These are phyloP conservation scores for Cercospora citrullina DNA, from an alignment of 2,329 filamentous ascomycete species.

Conservation along the genomic window DNA sequence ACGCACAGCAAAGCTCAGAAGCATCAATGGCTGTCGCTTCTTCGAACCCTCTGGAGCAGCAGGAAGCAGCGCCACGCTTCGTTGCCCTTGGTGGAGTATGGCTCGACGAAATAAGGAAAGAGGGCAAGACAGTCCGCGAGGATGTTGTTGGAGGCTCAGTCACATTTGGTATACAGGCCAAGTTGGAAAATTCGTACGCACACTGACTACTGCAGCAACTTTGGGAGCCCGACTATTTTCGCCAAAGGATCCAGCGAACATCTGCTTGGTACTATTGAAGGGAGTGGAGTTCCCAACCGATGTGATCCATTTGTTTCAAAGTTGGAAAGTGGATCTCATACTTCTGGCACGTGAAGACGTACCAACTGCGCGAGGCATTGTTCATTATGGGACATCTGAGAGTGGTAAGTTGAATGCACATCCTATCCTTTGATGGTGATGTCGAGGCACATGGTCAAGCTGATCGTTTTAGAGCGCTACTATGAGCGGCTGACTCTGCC, in stretches of 20 bases:
- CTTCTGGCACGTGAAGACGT: slow-evolving; percentile 17
- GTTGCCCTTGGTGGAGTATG: slow-evolving; percentile 33
- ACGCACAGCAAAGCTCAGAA: neutral
- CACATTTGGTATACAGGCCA: slow-evolving; percentile 22
- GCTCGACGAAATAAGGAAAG: slow-evolving; percentile 34
- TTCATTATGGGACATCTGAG: slow-evolving; percentile 27
- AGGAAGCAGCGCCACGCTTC: neutral
- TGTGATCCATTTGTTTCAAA: slow-evolving; percentile 22
- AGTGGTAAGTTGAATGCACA: slow-evolving; percentile 17
- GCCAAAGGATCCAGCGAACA: neutral
- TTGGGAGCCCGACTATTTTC: slow-evolving; percentile 31
- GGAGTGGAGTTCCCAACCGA: slow-evolving; percentile 30
- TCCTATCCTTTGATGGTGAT: neutral
- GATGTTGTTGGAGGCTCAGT: slow-evolving; percentile 33
- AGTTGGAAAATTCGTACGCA: neutral
- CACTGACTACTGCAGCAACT: slow-evolving; percentile 25
- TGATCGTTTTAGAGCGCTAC: slow-evolving; percentile 17
- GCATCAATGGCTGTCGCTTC: neutral
- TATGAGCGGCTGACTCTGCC: slow-evolving; percentile 32
- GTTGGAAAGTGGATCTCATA: slow-evolving; percentile 28
- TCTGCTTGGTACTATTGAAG: slow-evolving; percentile 28
- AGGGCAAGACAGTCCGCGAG: slow-evolving; percentile 15
- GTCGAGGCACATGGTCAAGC: neutral
- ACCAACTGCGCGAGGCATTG: slow-evolving; percentile 29
- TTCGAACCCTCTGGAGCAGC: neutral